phyloP scores from a whole-genome alignment of 1,139 yeast species.

The Saccharomyces hybrid region DNA sequence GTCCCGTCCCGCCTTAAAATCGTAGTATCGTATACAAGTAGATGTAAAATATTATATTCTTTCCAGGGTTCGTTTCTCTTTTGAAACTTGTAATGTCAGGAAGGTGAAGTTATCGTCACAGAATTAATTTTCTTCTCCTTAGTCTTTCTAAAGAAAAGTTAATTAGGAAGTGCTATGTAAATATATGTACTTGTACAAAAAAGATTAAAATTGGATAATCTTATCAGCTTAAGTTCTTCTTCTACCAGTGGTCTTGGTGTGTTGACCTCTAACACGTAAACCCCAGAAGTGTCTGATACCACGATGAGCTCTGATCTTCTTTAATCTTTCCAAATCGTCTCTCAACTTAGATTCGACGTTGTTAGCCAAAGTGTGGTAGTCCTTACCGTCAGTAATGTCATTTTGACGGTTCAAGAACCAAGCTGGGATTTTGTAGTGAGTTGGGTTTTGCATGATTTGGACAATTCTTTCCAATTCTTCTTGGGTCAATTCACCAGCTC shows the following conservation, averaged over 20 bases:
- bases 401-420: constrained; percentile 99
- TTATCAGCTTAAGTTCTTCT: constrained; percentile 36
- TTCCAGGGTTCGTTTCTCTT: not conserved
- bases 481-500: constrained; percentile 99
- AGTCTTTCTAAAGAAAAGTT: not conserved
- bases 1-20: too few species aligned
- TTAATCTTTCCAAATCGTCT: constrained; percentile 99
- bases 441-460: constrained; percentile 99
- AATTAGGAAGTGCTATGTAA: not conserved
- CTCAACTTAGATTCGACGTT: constrained; percentile 98
- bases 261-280: constrained; percentile 94
- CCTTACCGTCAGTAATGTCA: constrained; percentile 97
- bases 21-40: not conserved
- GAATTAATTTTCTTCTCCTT: not conserved
- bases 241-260: constrained; percentile 99
- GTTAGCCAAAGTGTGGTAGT: constrained; percentile 98
- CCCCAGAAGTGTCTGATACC: constrained; percentile 99
- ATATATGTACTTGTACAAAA: constrained; percentile 5
- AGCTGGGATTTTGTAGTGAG: constrained; percentile 97
- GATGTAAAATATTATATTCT: not conserved
- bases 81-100: not conserved
- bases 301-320: constrained; percentile 99
- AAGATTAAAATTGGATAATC: constrained; percentile 2
- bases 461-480: constrained; percentile 99
- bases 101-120: not conserved